These are phyloP conservation scores for Teratosphaeria destructans DNA, from an alignment of 2,329 filamentous ascomycete genomes.

Conservation along the genomic window DNA sequence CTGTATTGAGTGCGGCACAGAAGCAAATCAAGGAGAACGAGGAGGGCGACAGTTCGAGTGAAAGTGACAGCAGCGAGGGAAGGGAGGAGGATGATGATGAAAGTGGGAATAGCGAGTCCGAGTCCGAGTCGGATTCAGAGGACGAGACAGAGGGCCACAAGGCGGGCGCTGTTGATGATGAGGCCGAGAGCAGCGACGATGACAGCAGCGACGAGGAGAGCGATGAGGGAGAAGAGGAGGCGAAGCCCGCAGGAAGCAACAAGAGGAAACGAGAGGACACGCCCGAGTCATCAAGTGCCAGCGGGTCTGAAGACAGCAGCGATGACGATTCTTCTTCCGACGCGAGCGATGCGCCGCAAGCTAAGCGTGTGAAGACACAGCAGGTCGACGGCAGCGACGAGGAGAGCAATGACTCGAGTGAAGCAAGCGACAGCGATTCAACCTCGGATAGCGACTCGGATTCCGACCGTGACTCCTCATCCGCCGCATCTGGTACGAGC, in stretches of 20 bases:
- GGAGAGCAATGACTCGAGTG: constrained; percentile 12
- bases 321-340: constrained; percentile 13
- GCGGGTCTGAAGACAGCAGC: constrained; percentile 6
- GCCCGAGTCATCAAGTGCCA: constrained; percentile 7
- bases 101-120: constrained; percentile 9
- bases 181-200: not conserved
- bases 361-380: constrained; percentile 20
- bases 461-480: not conserved
- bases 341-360: constrained; percentile 20
- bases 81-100: not conserved
- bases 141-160: constrained; percentile 7
- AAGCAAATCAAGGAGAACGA: constrained; percentile 7
- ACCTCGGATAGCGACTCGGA: not conserved
- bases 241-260: constrained; percentile 2
- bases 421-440: not conserved
- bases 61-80: constrained; percentile 5
- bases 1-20: not conserved
- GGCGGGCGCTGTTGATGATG: constrained; percentile 7
- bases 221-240: constrained; percentile 7
- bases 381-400: constrained; percentile 8
- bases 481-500: not conserved
- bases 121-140: constrained; percentile 5
- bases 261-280: constrained; percentile 16
- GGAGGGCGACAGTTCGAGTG: constrained; percentile 6
- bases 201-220: constrained; percentile 6